Evolutionary conservation across 179 eudicot species (phyloP).

Genomic region (Silene noctiflora): DNA sequence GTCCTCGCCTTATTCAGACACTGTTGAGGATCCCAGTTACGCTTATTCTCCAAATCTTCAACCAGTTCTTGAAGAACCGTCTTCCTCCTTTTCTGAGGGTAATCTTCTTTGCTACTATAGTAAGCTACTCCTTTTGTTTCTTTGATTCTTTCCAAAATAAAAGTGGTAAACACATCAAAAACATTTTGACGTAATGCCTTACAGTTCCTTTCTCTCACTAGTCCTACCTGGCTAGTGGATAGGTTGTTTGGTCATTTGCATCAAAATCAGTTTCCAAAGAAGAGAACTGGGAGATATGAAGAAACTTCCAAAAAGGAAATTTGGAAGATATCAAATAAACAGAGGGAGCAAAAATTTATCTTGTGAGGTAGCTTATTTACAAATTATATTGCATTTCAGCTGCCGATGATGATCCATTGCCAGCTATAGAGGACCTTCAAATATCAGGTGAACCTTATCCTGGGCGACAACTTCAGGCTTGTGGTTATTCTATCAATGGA

Average conservation of each 20-base stretch:
- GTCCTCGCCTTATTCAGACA: constrained; percentile 49
- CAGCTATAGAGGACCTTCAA: constrained; percentile 82
- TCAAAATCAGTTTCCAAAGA: too few species aligned
- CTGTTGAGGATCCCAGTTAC: constrained; percentile 56
- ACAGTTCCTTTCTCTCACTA: too few species aligned
- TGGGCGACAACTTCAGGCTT: constrained; percentile 74
- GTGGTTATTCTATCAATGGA: constrained; percentile 84
- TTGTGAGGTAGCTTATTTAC: constrained; percentile 13
- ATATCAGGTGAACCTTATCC: constrained; percentile 94
- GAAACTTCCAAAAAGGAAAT: neutral
- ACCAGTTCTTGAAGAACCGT: constrained; percentile 85
- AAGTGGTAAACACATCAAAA: too few species aligned
- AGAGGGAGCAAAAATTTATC: neutral
- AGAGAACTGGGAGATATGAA: too few species aligned
- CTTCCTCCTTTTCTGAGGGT: constrained; percentile 93
- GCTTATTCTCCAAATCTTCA: constrained; percentile 66
- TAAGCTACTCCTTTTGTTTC: neutral
- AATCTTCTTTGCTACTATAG: constrained; percentile 17
- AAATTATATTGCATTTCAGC: constrained; percentile 37
- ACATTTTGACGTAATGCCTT: too few species aligned
- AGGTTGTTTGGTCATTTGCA: too few species aligned
- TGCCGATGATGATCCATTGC: constrained; percentile 89
- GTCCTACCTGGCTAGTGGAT: too few species aligned
- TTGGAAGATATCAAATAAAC: neutral
- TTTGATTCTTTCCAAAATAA: too few species aligned